Base-by-base conservation (phyloP, 805 yeast genomes). In the Cyberlindnera japonica region DNA sequence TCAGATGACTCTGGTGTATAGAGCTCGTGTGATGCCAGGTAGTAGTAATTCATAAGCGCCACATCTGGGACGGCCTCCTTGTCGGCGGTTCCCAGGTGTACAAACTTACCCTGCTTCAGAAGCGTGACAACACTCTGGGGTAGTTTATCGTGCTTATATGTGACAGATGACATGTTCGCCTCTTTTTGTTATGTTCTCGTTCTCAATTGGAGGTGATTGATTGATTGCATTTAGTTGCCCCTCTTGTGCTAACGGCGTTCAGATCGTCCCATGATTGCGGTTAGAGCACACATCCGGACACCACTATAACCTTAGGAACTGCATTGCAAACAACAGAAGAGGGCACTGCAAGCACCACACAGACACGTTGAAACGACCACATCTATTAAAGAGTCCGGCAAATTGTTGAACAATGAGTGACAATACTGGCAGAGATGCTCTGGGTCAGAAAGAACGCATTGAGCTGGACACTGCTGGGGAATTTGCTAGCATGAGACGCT, bases 21-120 rank as follows among this genome's bases (percentile, higher is more conserved):
- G 1, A 67, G 55, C 19, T 66, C 62, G 14, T 58, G 55, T 6
- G 71, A 58, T 5, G 71, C 67, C 16, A 82, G 62, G 58, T 79
- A 86, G 4, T 90, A 80, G 62, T 86, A 91, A 63, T 87, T 91
- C 98, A 91, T 91, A 48, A 91, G 70, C 15, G 93, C 77, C 3
- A 89, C 95, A 45, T 90, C 93, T 6, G 98, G 98, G 33, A 77
- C 62, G 32, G 85, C 73, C 8, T 60, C 46, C 9, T 60, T 59
- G 37, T 69, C 67, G 44, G 88, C 76, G 2, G 98, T 91, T 3
- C 91, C 97, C 34, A 90, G 69, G 60, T 90, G 97, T 28, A 90
- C 77, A 59, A 78, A 83, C 47, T 81, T 74, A 10, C 87, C 81
- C 12, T 74, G 69, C 44, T 77, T 69, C 26, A 84, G 68, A 27